Base-by-base conservation (phyloP, 441 rosid genomes). In the Eruca vesicaria region DNA sequence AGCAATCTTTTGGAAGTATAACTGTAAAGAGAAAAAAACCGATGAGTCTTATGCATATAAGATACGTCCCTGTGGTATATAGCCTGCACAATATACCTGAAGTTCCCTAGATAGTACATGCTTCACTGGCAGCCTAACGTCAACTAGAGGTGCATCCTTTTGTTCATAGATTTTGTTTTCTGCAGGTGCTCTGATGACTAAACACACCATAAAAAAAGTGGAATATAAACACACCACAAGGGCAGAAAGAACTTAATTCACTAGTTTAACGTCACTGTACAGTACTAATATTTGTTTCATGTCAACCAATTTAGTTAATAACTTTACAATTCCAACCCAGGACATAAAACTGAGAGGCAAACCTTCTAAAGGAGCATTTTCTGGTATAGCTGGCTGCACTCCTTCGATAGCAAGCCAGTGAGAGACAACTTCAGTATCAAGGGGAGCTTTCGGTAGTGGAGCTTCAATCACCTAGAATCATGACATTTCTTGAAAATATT, bases 361-460 rank as follows among this genome's bases (percentile, higher is more conserved):
- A 92, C 99, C 99, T 92, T 86, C 83, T 70, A 87, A 75, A 1
- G 94, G 91, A 78, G 92, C 96, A 84, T 95, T 95, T 84, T 95
- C 98, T 36, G 98, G 99, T 59, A 95, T 89, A 61, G 96, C 90
- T 67, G 99, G 98, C 73, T 95, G 97, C 58, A 92, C 91, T 55
- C 99, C 98, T 67, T 95, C 99, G 83, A 95, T 91, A 65, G 99
- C 99, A 38, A 95, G 89, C 99, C 99, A 95, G 85, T 95, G 99
- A 73, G 96, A 91, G 73, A 79, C 73, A 69, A 95, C 67, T 35
- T 88, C 85, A 23, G 94, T 82, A 78, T 92, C 96, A 73, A 92
- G 94, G 32, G 97, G 99, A 31, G 94, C 96, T 84, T 86, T 91
- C 9, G 99, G 99, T 81, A 95, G 84, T 62, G 97, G 96, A 63